Base-by-base conservation (phyloP, 441 rosid genomes). In the Adansonia gregorii region DNA sequence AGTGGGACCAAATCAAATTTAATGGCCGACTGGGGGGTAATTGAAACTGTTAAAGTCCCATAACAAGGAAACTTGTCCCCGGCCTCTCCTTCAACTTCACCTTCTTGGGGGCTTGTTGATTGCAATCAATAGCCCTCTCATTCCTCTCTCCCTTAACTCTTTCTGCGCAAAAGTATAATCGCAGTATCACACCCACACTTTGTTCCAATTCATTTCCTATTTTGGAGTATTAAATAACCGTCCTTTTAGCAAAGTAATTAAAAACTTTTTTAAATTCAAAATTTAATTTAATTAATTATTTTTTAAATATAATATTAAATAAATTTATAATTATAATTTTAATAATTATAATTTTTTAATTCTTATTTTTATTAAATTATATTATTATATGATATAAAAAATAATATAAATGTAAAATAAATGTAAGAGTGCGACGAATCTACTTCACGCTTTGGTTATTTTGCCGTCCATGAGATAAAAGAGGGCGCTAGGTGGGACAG, bases 21-120 rank as follows among this genome's bases (percentile, higher is more conserved):
- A 82, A 76, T 82, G 81, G 84, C 86, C 82, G 84, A 73, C 84
- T 81, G 64, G 20, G 64, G 20, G 61, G 51, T 67, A 63, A 63
- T 70, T 24, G 55, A 20, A 76, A 74, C 79, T 70, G 66, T 52
- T 78, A 59, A 3, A 59, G 76, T 77, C 74, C 77, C 77, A 72
- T 60, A 56, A 84, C 83, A 78, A 58, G 78, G 74, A 82, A 68
- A 52, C 74, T 56, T 80, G 87, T 76, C 70, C 31, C 76, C 22
- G 73, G 52, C 2, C 55, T 48, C 54, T 20, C 8, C 1, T 20
- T 14, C 55, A 22, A 1, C 17, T 20, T 24, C 0, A 12, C 17
- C 19, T 46, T 46, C 39, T 2, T 67, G 20, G 55, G 55, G 3
- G 19, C 22, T 67, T 48, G 3, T 35, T n/a, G 22, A 65, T 65